Conservation (phyloP, 495 filamentous ascomycete species). For the Saxophila tyrrhenica region DNA sequence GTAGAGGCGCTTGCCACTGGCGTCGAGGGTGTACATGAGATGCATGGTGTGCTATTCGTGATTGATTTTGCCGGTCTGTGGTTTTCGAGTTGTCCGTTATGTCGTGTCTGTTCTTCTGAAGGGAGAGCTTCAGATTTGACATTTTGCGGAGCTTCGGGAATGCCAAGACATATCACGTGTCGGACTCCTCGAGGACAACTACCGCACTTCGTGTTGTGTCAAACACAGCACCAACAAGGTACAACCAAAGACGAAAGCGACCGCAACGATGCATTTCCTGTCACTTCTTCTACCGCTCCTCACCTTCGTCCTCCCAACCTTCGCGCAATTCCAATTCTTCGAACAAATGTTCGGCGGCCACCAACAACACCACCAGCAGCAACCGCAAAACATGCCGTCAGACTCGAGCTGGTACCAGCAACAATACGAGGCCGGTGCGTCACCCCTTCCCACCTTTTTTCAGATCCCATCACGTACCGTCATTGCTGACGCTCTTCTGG, state of each 20-base stretch:
- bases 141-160: conserved; percentile 10
- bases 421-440: conserved; percentile 52
- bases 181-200: not conserved
- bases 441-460: too few relatives aligned
- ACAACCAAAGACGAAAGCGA: not conserved
- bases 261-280: conserved; percentile 12
- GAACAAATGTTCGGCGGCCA: conserved; percentile 69
- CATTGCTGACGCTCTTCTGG: not conserved
- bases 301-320: conserved; percentile 36
- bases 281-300: conserved; percentile 30
- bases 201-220: not conserved
- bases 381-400: conserved; percentile 63
- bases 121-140: not conserved
- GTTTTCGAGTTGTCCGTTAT: not conserved
- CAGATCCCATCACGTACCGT: too few relatives aligned
- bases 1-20: conserved; percentile 73
- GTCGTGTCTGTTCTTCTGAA: not conserved
- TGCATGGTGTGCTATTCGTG: conserved; percentile 45
- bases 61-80: not conserved
- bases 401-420: conserved; percentile 67
- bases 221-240: not conserved
- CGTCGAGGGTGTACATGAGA: conserved; percentile 76
- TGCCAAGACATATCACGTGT: conserved; percentile 2
- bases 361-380: conserved; percentile 47
- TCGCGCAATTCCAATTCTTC: conserved; percentile 62